Evolutionary conservation across 805 yeast species (phyloP), one percentile per base, ranked within the genome.

Genomic region (Ogataea corticis): DNA sequence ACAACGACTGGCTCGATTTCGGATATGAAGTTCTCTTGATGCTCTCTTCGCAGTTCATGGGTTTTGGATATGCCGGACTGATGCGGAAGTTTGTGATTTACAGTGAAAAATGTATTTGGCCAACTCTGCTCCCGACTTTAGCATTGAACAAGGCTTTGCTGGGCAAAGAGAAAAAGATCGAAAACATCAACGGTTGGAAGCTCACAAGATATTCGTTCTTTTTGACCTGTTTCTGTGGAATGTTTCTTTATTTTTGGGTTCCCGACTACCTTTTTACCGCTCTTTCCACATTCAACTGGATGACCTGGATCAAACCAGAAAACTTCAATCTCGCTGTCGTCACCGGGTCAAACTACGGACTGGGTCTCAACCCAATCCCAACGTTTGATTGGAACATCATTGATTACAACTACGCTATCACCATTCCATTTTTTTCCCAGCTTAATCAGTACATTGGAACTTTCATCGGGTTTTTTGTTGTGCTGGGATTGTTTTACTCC

Each of bases 21-120:
- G 87, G 87, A 15, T 81, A 76, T 49, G 75, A 74, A 49, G 63
- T 83, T 25, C 60, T 81, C 41, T 68, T 80, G 35, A 69, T 73
- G 36, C 57, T 79, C 41, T 72, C 85, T 12, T 73, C 85, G 31
- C 88, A 84, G 60, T 69, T 79, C 52, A 70, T 85, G 41, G 90
- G 91, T 9, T 80, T 80, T 51, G 83, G 85, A 21, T 62, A 81
- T 42, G 87, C 87, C 35, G 91, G 91, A 25, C 42, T 84, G 45
- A 69, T 77, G 33, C 70, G 84, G 51, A 73, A 77, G 51, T 69
- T 82, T 29, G 70, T 85, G 49, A 83, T 85, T 13, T 76, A 76
- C 46, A 85, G 89, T 4, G 74, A 83, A 4, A 68, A 79, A n/a
- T 77, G 82, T 64, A 72, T 83, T 41, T 86, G 91, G 91, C 92